Conservation (phyloP, 2,329 filamentous ascomycete genomes). For the Exophiala aquamarina region DNA sequence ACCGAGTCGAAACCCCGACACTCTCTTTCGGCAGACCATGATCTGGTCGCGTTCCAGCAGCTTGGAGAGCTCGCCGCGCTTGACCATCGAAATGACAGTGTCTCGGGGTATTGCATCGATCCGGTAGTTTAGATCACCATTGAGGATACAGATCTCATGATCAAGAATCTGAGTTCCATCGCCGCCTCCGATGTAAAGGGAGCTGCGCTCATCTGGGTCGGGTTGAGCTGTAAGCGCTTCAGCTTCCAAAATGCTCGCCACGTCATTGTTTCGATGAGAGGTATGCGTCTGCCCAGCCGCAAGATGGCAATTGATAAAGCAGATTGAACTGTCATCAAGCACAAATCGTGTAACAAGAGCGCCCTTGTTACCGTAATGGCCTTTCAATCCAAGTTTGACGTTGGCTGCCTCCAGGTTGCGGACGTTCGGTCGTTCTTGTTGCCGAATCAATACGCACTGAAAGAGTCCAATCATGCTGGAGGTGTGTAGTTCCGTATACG, state of each 20-base stretch:
- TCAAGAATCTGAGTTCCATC: slow-evolving; percentile 94
- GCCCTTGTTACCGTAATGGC: slow-evolving; percentile 94
- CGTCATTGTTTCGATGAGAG: slow-evolving; percentile 86
- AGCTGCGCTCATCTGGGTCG: slow-evolving; percentile 66
- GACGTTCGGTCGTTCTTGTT: slow-evolving; percentile 72
- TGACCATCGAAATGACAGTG: slow-evolving; percentile 82
- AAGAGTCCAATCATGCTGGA: slow-evolving; percentile 91
- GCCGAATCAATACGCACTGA: slow-evolving; percentile 91
- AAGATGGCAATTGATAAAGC: slow-evolving; percentile 96
- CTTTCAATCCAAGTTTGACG: slow-evolving; percentile 94
- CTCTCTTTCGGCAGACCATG: slow-evolving; percentile 81
- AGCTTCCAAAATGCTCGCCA: slow-evolving; percentile 83
- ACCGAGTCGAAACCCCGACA: slow-evolving; percentile 83
- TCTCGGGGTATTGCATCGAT: slow-evolving; percentile 97
- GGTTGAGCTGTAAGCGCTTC: slow-evolving; percentile 70
- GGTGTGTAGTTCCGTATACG: slow-evolving; percentile 85
- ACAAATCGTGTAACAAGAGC: slow-evolving; percentile 89
- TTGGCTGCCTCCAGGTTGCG: slow-evolving; percentile 75
- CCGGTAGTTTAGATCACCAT: slow-evolving; percentile 96
- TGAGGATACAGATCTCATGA: slow-evolving; percentile 94
- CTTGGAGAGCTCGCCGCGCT: slow-evolving; percentile 76
- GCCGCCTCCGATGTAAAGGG: slow-evolving; percentile 85
- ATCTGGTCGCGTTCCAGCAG: slow-evolving; percentile 92
- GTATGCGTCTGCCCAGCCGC: slow-evolving; percentile 92
- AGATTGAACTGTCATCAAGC: slow-evolving; percentile 89